A percentile compares a stretch with the other conserved stretches of the same genome.
These are phyloP conservation scores for Pseudogymnoascus verrucosus DNA, from an alignment of 2,329 filamentous ascomycete genomes.

Conservation along the genomic window DNA sequence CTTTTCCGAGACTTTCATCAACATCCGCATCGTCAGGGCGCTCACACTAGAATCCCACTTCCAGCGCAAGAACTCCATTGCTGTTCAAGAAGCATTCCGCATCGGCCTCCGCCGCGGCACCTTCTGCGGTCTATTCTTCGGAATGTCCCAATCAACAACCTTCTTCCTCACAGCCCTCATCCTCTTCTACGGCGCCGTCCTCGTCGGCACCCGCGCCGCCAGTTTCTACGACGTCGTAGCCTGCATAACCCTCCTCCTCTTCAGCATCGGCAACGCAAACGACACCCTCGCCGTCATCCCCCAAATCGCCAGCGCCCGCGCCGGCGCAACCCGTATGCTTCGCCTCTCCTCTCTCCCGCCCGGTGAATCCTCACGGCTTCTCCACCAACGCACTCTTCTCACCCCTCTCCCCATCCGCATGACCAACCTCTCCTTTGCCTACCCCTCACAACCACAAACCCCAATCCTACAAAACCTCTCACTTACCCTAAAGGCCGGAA, in stretches of 20 bases:
- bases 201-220: constrained; percentile 45
- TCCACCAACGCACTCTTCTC: not conserved
- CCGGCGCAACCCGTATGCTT: constrained; percentile 65
- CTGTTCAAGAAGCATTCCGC: constrained; percentile 43
- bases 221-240: constrained; percentile 56
- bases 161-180: constrained; percentile 69
- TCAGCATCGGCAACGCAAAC: constrained; percentile 67
- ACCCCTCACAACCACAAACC: constrained; percentile 49
- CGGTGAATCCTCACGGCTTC: not conserved
- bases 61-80: constrained; percentile 48
- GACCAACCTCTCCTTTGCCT: constrained; percentile 50
- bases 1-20: constrained; percentile 67
- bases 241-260: constrained; percentile 76
- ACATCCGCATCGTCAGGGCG: constrained; percentile 70
- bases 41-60: constrained; percentile 70
- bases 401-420: not conserved
- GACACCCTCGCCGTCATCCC: constrained; percentile 67
- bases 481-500: constrained; percentile 53
- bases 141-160: constrained; percentile 65
- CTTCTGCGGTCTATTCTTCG: constrained; percentile 64
- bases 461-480: constrained; percentile 54
- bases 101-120: constrained; percentile 59
- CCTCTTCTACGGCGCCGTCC: constrained; percentile 70
- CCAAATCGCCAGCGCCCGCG: constrained; percentile 66
- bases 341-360: constrained; percentile 55